Evolutionary conservation across 768 basidiomycete genomes (phyloP).

Genomic region (Paxillus rubicundulus): DNA sequence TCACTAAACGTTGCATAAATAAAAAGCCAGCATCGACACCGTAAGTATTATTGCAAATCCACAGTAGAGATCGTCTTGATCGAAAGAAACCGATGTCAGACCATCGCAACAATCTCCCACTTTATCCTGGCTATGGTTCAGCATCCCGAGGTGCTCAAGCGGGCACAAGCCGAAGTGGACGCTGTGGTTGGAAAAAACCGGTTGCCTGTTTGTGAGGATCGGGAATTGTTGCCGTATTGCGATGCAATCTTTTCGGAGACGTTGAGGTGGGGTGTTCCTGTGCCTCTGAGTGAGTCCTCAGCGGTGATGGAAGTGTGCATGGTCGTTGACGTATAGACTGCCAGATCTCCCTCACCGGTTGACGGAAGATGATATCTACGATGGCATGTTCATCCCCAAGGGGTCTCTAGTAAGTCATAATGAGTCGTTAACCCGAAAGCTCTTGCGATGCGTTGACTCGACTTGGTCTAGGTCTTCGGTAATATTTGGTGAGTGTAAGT

Average conservation of each 20-base stretch:
- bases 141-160: constrained; percentile 53
- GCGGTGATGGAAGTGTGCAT: neutral
- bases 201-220: constrained; percentile 59
- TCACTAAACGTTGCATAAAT: neutral
- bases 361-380: constrained; percentile 65
- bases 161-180: constrained; percentile 69
- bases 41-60: constrained; percentile 31
- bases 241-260: constrained; percentile 56
- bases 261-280: constrained; percentile 48
- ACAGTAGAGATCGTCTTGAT: neutral
- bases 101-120: constrained; percentile 48
- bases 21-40: constrained; percentile 56
- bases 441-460: constrained; percentile 1
- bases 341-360: constrained; percentile 62
- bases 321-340: neutral
- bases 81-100: constrained; percentile 35
- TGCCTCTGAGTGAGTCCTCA: constrained; percentile 51
- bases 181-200: constrained; percentile 41
- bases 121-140: constrained; percentile 68
- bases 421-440: neutral
- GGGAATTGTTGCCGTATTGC: constrained; percentile 53
- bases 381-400: constrained; percentile 57
- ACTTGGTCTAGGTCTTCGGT: constrained; percentile 42
- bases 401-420: constrained; percentile 49
- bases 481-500: constrained; percentile 52